Percentiles rank a stretch among this genome's conserved stretches.
Evolutionary conservation across 371 early-diverging fungal species (phyloP).

Genomic region (Apophysomyces trapeziformis): DNA sequence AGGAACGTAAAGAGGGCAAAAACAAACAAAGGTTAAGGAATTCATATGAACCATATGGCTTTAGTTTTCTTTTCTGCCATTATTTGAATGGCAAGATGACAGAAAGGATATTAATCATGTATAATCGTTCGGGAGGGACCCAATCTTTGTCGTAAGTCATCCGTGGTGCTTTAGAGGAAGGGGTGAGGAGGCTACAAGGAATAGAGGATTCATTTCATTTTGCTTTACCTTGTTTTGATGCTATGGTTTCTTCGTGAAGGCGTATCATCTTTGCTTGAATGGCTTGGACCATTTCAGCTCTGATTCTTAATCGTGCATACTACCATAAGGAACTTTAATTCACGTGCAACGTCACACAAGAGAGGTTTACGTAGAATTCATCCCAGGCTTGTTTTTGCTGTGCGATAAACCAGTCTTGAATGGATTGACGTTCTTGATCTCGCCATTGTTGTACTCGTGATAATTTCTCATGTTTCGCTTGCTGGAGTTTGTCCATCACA

Average conservation of each 20-base stretch:
- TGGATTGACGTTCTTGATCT: constrained; percentile 26
- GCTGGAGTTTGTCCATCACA: constrained; percentile 30
- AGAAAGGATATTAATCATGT: constrained; percentile 42
- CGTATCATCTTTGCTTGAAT: constrained; percentile 5
- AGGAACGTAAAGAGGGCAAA: constrained; percentile 26
- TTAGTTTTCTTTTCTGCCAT: not conserved
- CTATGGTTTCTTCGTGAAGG: not conserved
- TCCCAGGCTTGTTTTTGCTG: constrained; percentile 36
- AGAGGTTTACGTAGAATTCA: constrained; percentile 34
- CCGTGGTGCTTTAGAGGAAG: constrained; percentile 5
- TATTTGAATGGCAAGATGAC: not conserved
- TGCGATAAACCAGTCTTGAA: constrained; percentile 36
- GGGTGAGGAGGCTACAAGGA: not conserved
- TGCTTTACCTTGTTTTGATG: constrained; percentile 1
- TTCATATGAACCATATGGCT: not conserved
- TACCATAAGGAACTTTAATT: constrained; percentile 3
- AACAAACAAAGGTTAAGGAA: constrained; percentile 19
- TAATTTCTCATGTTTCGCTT: constrained; percentile 26
- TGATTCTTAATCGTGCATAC: not conserved
- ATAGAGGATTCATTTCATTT: not conserved
- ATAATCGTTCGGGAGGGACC: constrained; percentile 34
- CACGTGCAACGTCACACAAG: constrained; percentile 11
- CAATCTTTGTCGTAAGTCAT: constrained; percentile 25
- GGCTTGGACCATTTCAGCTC: not conserved
- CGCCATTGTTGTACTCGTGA: constrained; percentile 26